Evolutionary conservation across 331 rosid species (phyloP).

Genomic region (Rhamnella rubrinervis): DNA sequence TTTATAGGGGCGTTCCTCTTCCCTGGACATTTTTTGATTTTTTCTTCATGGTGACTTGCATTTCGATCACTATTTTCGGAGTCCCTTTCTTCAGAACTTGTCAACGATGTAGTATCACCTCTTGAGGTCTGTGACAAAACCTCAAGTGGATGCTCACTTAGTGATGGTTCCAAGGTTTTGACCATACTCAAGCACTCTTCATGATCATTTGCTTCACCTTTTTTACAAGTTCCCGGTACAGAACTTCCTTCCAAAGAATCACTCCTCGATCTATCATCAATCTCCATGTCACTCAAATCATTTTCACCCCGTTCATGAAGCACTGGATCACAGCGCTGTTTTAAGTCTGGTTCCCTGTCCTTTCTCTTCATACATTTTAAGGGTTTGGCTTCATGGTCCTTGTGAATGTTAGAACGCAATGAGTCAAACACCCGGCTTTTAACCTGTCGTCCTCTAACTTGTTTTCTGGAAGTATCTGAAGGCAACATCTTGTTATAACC

Average conservation of each 20-base stretch:
- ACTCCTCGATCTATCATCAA: slow-evolving; percentile 52
- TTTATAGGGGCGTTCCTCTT: slow-evolving; percentile 23
- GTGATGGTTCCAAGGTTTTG: slow-evolving; percentile 15
- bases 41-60: slow-evolving; percentile 32
- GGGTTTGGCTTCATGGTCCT: slow-evolving; percentile 40
- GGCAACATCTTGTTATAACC: slow-evolving; percentile 41
- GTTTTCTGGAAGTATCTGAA: slow-evolving; percentile 41
- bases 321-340: slow-evolving; percentile 27
- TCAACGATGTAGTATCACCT: slow-evolving; percentile 22
- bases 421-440: slow-evolving; percentile 87
- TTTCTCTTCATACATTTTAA: slow-evolving; percentile 40
- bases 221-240: slow-evolving; percentile 32
- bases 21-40: slow-evolving; percentile 15
- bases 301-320: slow-evolving; percentile 25
- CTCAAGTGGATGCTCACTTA: slow-evolving; percentile 28
- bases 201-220: slow-evolving; percentile 11
- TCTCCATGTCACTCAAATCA: slow-evolving; percentile 60
- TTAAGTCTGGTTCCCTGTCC: slow-evolving; percentile 32
- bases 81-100: slow-evolving; percentile 29
- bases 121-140: slow-evolving; percentile 32
- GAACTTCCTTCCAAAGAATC: slow-evolving; percentile 44
- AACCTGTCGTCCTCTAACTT: slow-evolving; percentile 68
- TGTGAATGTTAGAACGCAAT: slow-evolving; percentile 40
- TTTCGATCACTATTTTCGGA: slow-evolving; percentile 18
- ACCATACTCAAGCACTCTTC: slow-evolving; percentile 17